Base-by-base conservation (phyloP, 208 protist species). In the Trypanosoma platydactyli region DNA sequence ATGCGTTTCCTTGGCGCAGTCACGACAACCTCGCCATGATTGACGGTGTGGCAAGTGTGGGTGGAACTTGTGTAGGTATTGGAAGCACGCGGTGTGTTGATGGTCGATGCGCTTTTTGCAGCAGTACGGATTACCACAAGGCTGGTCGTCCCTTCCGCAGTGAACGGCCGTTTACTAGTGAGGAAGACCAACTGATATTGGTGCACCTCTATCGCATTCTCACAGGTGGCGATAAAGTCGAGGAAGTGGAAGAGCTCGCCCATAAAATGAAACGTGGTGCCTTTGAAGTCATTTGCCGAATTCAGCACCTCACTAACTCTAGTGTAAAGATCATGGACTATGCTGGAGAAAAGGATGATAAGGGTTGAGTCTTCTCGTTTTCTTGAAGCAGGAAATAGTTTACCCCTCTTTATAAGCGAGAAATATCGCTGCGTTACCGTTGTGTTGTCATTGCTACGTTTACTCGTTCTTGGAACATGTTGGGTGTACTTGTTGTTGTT, bases 1-100 rank as follows among this genome's bases (percentile, higher is more conserved):
- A 51, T 22, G 65, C 40, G 11, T 94, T 91, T 45, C 81, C 77
- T 12, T 94, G 76, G 81, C 75, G 77, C 25, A 57, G 64, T 20
- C 84, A 91, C 57, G 67, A 85, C 68, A 91, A 89, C 64, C 46
- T 91, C 30, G 74, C 80, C n/a, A 68, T 91, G n/a, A 91, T 94
- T 67, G 80, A 90, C 63, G 84, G 84, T 44, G 78, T 89, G 5
- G 87, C 84, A 41, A 89, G 79, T 58, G 83, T 89, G 16, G 80
- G 87, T 18, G 84, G 83, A 30, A 89, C 87, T 7, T 94, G 84
- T 49, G 45, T 69, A 5, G 82, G 87, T 16, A 71, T 88, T 48
- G 81, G 82, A 18, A 91, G 83, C 71, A 89, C 87, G 16, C 15
- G 44, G 35, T 80, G 81, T 59, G 48, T 79, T 5, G 41, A 45